Evolutionary conservation across 169 alveolate genomes (phyloP).

Genomic region (Ichthyophthirius multifiliis): DNA sequence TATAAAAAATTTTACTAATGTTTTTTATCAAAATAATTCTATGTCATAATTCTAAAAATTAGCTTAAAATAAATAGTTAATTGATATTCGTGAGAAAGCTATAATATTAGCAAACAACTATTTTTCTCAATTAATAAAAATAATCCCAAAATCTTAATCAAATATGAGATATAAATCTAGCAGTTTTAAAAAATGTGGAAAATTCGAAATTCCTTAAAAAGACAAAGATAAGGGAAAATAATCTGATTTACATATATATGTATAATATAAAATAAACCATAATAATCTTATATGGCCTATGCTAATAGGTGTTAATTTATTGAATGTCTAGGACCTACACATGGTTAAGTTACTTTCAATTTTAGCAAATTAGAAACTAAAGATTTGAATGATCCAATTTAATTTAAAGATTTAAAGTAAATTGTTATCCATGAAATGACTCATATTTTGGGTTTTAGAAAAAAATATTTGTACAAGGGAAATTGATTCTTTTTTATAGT

Average conservation of each 20-base stretch:
- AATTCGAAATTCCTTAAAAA: neutral
- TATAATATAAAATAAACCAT: too few relatives aligned
- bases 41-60: neutral
- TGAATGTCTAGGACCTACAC: neutral
- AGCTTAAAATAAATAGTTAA: neutral
- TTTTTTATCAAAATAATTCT: too few relatives aligned
- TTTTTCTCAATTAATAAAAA: neutral
- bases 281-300: neutral
- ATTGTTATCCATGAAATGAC: conserved; percentile 10
- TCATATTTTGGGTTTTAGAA: neutral
- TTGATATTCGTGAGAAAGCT: neutral
- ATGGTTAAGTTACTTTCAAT: neutral
- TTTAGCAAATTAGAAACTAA: too few relatives aligned
- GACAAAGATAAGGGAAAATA: neutral
- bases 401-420: too few relatives aligned
- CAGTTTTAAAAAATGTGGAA: neutral
- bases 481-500: conserved; percentile 21
- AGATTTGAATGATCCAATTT: too few relatives aligned
- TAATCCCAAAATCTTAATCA: neutral
- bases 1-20: too few relatives aligned
- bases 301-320: neutral
- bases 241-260: neutral
- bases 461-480: too few relatives aligned
- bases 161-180: neutral
- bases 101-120: neutral